phyloP scores from a whole-genome alignment of 192 early-diverging fungal genomes.

The Backusella liffmaniae region DNA sequence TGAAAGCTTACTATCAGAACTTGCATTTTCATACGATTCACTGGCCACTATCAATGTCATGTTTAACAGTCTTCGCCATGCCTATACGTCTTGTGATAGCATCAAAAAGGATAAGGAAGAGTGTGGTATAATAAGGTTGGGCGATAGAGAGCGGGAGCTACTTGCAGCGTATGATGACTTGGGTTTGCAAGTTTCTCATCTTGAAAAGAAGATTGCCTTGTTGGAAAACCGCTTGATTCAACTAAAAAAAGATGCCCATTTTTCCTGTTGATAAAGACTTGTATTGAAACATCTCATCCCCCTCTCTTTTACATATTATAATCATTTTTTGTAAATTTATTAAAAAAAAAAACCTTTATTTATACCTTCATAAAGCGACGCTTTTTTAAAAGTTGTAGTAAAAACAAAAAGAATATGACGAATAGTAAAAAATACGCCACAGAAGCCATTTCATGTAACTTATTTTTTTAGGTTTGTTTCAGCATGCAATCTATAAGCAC shows the following conservation, averaged over 20 bases:
- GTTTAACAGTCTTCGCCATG: slow-evolving; percentile 9
- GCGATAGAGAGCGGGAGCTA: background rate
- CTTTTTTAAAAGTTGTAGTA: too few species aligned
- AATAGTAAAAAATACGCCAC: too few species aligned
- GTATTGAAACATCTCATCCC: background rate
- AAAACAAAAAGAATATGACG: too few species aligned
- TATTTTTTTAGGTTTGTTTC: too few species aligned
- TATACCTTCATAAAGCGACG: too few species aligned
- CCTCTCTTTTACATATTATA: background rate
- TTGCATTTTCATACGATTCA: slow-evolving; percentile 7
- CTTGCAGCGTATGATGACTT: background rate
- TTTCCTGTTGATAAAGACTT: background rate
- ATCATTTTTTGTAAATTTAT: background rate
- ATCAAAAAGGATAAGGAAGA: background rate
- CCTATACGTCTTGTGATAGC: background rate
- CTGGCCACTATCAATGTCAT: slow-evolving; percentile 14
- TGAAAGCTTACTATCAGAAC: background rate
- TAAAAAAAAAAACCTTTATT: too few species aligned
- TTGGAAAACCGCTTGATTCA: background rate
- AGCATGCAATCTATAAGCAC: too few species aligned
- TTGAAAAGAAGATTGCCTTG: background rate
- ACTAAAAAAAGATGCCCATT: background rate
- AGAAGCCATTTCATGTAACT: too few species aligned
- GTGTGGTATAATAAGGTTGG: background rate
- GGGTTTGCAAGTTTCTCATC: background rate